Conservation (phyloP, 2,329 filamentous ascomycete species). For the Cercospora sesami region DNA sequence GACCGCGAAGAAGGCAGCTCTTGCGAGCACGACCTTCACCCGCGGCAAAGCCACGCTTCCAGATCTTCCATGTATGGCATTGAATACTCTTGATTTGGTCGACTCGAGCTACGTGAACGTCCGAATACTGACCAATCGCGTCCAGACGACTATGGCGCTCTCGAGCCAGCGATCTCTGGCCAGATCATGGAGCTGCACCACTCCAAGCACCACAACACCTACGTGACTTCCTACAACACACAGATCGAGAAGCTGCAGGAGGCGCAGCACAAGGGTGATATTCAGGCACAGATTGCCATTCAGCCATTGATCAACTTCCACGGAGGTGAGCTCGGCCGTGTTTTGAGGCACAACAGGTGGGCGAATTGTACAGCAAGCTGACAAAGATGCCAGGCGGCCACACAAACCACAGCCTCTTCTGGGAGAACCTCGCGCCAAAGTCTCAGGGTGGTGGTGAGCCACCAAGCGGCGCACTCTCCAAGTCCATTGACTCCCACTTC, state of each 20-base stretch:
- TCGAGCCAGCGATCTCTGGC: slow-evolving; percentile 79
- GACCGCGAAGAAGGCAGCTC: slow-evolving; percentile 59
- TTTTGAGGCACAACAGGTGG: background rate
- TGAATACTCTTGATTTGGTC: background rate
- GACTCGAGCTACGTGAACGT: too few relatives aligned
- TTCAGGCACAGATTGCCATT: slow-evolving; percentile 55
- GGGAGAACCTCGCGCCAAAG: slow-evolving; percentile 68
- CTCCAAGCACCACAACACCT: slow-evolving; percentile 91
- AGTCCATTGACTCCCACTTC: slow-evolving; percentile 60
- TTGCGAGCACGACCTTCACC: slow-evolving; percentile 73
- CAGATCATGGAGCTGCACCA: slow-evolving; percentile 97
- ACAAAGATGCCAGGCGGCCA: slow-evolving; percentile 52
- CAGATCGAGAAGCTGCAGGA: slow-evolving; percentile 69
- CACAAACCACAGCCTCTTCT: slow-evolving; percentile 68
- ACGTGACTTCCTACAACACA: slow-evolving; percentile 85
- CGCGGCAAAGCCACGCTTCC: slow-evolving; percentile 91
- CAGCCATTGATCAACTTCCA: slow-evolving; percentile 66
- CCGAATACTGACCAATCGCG: background rate
- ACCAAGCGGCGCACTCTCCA: slow-evolving; percentile 57
- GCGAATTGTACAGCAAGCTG: background rate
- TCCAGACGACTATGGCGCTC: slow-evolving; percentile 90
- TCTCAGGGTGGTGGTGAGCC: slow-evolving; percentile 66
- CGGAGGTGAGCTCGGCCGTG: slow-evolving; percentile 48
- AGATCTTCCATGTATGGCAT: slow-evolving; percentile 70
- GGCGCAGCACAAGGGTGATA: slow-evolving; percentile 56